phyloP scores from a whole-genome alignment of 257 asterid genomes.

The Scutellaria barbata region DNA sequence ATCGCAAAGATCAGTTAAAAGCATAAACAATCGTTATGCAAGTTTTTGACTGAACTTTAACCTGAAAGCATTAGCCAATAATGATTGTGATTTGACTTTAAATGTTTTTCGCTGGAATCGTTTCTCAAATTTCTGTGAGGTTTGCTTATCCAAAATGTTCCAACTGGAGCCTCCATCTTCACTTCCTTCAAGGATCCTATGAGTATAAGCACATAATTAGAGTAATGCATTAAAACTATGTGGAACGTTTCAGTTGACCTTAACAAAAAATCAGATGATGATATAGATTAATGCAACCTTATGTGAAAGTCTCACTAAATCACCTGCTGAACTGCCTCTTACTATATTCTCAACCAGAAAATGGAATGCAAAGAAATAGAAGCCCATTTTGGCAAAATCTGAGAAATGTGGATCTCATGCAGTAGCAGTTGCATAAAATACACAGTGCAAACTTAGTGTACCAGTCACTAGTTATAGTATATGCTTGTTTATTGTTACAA shows the following conservation, averaged over 20 bases:
- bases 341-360: too few relatives aligned
- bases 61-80: slow-evolving; percentile 90
- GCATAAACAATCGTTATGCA: slow-evolving; percentile 13
- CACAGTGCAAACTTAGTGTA: background rate
- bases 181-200: slow-evolving; percentile 91
- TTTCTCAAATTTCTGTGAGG: slow-evolving; percentile 62
- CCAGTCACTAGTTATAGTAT: background rate
- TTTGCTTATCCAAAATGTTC: slow-evolving; percentile 71
- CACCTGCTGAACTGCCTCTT: too few relatives aligned
- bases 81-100: slow-evolving; percentile 48
- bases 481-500: background rate
- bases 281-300: too few relatives aligned
- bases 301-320: too few relatives aligned
- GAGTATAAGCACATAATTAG: slow-evolving; percentile 15
- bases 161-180: slow-evolving; percentile 79
- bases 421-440: too few relatives aligned
- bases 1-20: background rate
- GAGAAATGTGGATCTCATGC: too few relatives aligned
- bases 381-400: too few relatives aligned
- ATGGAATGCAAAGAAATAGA: too few relatives aligned
- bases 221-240: background rate
- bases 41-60: slow-evolving; percentile 35
- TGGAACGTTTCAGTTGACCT: slow-evolving; percentile 3
- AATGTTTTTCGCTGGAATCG: slow-evolving; percentile 78
- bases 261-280: background rate